Base-by-base conservation (phyloP, 352 stramenopile genomes). In the Pythium aquatile region DNA sequence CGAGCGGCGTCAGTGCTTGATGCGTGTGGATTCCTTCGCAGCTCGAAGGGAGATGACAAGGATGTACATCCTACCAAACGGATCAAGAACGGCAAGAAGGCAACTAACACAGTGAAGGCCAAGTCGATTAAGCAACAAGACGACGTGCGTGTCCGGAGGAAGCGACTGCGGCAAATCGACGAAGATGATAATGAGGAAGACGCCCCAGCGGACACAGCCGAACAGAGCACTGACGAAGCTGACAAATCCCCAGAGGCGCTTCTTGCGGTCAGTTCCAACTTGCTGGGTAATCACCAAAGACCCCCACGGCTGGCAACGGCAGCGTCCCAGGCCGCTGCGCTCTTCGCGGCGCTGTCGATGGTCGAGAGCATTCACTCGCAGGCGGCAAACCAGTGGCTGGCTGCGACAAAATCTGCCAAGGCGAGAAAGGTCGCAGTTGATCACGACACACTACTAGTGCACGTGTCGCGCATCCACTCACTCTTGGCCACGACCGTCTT, bases 131-230 rank as follows among this genome's bases (percentile, higher is more conserved):
- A 55, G 5, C 1, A 24, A 35, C 14, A 57, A 57, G 58, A 51
- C 2, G 32, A 51, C 6, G 20, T 47, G 24, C 40, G 54, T 33
- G 40, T 52, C 6, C 63, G 61, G 44, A 57, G 75, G 24, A 78
- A 76, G 51, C 71, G 75, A 14, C 39, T 83, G 24, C 70, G 69
- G 28, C 70, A 83, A 68, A 66, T 46, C 2, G 55, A 61, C n/a
- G 66, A 78, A 59, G 61, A 65, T 1, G 47, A 68, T 0, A 54
- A 68, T 0, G 46, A 63, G 3, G 37, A 52, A 24, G 37, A 17
- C 46, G 46, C 20, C 33, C 33, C 9, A 39, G 33, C 33, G 33
- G 32, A 35, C 32, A 35, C 5, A 49, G 6, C 13, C 40, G 40
- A 49, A 3, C 42, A 29, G 42, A n/a, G 13, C 10, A 11, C 6